Percentiles rank a stretch among this genome's conserved stretches.
Conservation (phyloP, 176 grass and related monocot genomes). For the Poa annua region DNA sequence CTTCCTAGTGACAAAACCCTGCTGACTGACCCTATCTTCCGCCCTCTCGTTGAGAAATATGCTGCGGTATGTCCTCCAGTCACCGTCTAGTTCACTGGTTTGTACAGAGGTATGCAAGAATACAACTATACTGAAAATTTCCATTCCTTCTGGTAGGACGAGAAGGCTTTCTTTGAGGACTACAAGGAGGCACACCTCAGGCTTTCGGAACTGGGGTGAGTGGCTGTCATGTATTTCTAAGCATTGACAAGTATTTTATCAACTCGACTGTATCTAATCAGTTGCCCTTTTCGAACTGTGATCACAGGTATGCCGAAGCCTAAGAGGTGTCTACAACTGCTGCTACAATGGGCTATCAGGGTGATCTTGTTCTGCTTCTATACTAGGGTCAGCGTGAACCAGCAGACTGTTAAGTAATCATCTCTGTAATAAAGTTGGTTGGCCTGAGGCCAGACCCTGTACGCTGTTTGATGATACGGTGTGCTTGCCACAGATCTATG, state of each 20-base stretch:
- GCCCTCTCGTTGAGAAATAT: slow-evolving; percentile 82
- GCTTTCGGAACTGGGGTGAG: slow-evolving; percentile 86
- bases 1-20: slow-evolving; percentile 91
- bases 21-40: slow-evolving; percentile 71
- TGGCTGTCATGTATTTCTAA: background rate
- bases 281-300: slow-evolving; percentile 21
- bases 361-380: slow-evolving; percentile 39
- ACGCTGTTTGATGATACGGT: background rate
- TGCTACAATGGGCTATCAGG: background rate
- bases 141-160: slow-evolving; percentile 48
- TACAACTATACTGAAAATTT: background rate
- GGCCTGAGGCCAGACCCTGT: slow-evolving; percentile 15
- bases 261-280: background rate
- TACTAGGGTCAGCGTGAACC: slow-evolving; percentile 32
- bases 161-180: slow-evolving; percentile 91
- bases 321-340: slow-evolving; percentile 37
- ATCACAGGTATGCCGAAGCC: slow-evolving; percentile 65
- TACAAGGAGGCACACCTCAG: slow-evolving; percentile 84
- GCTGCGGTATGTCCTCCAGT: slow-evolving; percentile 55
- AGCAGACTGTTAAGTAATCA: slow-evolving; percentile 33
- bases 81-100: background rate
- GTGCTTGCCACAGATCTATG: slow-evolving; percentile 27
- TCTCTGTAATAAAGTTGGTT: slow-evolving; percentile 50
- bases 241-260: background rate
- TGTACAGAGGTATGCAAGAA: background rate